Base-by-base conservation (phyloP, 805 yeast genomes). In the Candida nemodendra region DNA sequence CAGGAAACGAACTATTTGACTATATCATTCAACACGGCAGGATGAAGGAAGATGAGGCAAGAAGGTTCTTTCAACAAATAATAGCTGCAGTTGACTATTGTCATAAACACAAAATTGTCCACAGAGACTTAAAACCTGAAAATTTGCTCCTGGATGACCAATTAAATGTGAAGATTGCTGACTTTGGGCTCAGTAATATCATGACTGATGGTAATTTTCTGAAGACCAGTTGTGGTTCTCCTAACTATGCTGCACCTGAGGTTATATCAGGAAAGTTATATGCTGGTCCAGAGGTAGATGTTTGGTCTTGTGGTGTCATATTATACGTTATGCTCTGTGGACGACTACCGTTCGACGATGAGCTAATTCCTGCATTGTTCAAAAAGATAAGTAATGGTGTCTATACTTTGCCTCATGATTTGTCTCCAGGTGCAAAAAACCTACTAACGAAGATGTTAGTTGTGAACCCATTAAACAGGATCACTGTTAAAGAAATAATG, bases 261-360 rank as follows among this genome's bases (percentile, higher is more conserved):
- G 97, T 90, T 19, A 90, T 90, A 41, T 79, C 90, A 44, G 97
- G 97, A 24, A 88, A 91, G 59, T 71, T 91, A 37, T 91, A 90
- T 53, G 98, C 97, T 2, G 98, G 98, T 8, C 97, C 98, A 3
- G 97, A 91, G 64, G 97, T 91, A 32, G 98, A 90, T 62, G 96
- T 90, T 38, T 90, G 98, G 98, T 84, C 95, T 0, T 85, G 95
- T 57, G 98, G 98, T 54, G 97, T 91, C 27, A 89, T 91, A 32
- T 69, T 90, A 38, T 91, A 90, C 53, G 98, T 90, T 37, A 90
- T 90, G 97, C 71, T 91, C 36, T 90, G 96, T 64, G 96, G 98
- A 27, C 72, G 97, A 52, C 72, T 90, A 53, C 98, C 98, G 11
- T 90, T 90, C 61, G 98, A 90, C 64, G 98, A 90, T 63, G 98